phyloP scores from a whole-genome alignment of 345 rosid genomes.

The Dipteronia dyeriana region DNA sequence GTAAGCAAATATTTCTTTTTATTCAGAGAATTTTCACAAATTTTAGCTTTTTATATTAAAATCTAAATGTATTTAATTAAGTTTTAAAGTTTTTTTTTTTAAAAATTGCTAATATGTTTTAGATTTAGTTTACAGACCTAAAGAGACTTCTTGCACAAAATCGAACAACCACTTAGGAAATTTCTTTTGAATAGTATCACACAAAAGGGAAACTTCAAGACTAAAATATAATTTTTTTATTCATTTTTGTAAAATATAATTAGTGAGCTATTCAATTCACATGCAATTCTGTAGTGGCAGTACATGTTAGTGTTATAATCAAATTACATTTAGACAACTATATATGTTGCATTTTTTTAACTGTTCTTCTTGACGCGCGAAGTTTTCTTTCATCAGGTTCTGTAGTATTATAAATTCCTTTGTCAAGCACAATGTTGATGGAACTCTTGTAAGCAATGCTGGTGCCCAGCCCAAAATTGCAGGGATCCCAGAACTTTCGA shows the following conservation, averaged over 20 bases:
- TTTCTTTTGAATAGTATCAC: background rate
- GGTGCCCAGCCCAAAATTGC: constrained; percentile 35
- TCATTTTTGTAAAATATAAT: background rate
- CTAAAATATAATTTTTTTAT: background rate
- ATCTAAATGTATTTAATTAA: no score
- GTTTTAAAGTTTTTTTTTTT: background rate
- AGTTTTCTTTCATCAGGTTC: constrained; percentile 50
- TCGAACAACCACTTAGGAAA: background rate
- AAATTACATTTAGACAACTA: constrained; percentile 6
- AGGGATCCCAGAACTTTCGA: constrained; percentile 37
- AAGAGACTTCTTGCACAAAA: background rate
- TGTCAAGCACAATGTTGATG: constrained; percentile 56
- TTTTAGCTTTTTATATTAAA: background rate
- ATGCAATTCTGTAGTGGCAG: background rate
- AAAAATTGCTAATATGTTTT: no score
- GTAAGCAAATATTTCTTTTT: background rate
- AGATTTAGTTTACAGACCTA: no score
- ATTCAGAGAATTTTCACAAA: background rate
- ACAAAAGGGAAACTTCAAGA: background rate
- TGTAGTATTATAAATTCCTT: constrained; percentile 73
- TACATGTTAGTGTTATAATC: background rate
- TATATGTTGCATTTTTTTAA: background rate
- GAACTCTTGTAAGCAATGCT: constrained; percentile 36
- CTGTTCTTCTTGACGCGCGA: background rate
- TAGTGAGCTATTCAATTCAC: background rate